These are phyloP conservation scores for Penicillium verrucosum DNA, from an alignment of 2,329 filamentous ascomycete species.

Conservation along the genomic window DNA sequence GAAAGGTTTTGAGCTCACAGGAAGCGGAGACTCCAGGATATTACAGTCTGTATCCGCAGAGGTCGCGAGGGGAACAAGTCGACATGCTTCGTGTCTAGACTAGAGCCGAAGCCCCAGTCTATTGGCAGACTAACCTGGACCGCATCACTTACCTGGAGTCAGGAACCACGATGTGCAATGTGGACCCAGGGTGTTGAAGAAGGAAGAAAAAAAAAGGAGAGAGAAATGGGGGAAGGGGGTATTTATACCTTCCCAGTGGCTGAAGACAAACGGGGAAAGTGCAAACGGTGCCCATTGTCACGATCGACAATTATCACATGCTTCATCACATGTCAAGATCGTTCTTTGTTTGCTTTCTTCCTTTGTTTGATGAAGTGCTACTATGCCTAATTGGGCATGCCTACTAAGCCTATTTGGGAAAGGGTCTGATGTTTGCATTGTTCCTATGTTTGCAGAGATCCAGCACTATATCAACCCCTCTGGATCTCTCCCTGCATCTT, in stretches of 20 bases:
- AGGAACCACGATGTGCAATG: not conserved
- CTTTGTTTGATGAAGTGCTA: no score
- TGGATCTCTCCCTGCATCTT: no score
- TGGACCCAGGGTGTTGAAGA: not conserved
- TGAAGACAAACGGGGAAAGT: not conserved
- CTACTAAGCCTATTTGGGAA: no score
- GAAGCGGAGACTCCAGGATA: not conserved
- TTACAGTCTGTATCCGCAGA: not conserved
- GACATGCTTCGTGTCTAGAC: not conserved
- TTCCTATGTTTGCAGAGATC: no score
- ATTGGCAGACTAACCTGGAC: not conserved
- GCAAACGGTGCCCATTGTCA: no score
- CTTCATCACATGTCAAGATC: no score
- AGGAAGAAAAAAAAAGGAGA: not conserved
- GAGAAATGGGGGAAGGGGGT: not conserved
- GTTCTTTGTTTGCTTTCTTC: no score
- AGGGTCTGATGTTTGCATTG: no score
- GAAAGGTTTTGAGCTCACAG: not conserved
- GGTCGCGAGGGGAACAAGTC: not conserved
- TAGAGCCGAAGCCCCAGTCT: not conserved
- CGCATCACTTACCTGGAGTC: not conserved
- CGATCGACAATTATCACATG: no score
- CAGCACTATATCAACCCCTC: no score
- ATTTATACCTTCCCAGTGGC: not conserved
- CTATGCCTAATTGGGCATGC: no score